Percentiles rank a stretch among this genome's conserved stretches.
phyloP scores from a whole-genome alignment of 805 yeast genomes.

The Lipomyces japonicus region DNA sequence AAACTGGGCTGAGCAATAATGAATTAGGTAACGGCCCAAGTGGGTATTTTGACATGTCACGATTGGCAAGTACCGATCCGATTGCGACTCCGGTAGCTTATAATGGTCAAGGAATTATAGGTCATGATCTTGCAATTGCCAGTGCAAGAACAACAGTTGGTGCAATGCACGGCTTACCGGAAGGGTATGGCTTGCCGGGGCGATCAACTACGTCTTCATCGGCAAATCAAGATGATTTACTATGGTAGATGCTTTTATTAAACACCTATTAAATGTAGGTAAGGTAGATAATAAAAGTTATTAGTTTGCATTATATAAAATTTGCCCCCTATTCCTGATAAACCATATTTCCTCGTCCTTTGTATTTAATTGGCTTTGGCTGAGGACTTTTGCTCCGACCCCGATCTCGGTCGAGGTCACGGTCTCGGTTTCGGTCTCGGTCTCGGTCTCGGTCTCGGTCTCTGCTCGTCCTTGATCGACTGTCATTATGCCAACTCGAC shows the following conservation, averaged over 20 bases:
- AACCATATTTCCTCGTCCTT: slow-evolving; percentile 20
- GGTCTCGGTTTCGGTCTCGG: not conserved
- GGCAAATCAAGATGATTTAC: not conserved
- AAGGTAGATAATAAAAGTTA: not conserved
- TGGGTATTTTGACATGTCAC: slow-evolving; percentile 1
- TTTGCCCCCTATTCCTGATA: slow-evolving; percentile 9
- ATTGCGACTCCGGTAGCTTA: slow-evolving; percentile 1
- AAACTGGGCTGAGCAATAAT: not conserved
- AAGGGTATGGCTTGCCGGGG: not conserved
- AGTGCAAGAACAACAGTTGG: not conserved
- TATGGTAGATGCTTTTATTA: not conserved
- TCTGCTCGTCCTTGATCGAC: not conserved
- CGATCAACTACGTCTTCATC: not conserved
- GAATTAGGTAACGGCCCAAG: not conserved
- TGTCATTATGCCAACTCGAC: not conserved
- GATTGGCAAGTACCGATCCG: not conserved
- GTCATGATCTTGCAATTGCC: not conserved
- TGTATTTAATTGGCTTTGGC: slow-evolving; percentile 7
- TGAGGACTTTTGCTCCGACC: not conserved
- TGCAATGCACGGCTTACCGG: no score
- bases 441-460: not conserved
- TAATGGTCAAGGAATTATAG: not conserved
- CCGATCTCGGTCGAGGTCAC: not conserved
- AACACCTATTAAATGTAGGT: not conserved
- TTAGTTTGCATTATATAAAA: no score